These are phyloP conservation scores for Cryptococcus sp. DNA, from an alignment of 1,284 basidiomycete species.

Conservation along the genomic window DNA sequence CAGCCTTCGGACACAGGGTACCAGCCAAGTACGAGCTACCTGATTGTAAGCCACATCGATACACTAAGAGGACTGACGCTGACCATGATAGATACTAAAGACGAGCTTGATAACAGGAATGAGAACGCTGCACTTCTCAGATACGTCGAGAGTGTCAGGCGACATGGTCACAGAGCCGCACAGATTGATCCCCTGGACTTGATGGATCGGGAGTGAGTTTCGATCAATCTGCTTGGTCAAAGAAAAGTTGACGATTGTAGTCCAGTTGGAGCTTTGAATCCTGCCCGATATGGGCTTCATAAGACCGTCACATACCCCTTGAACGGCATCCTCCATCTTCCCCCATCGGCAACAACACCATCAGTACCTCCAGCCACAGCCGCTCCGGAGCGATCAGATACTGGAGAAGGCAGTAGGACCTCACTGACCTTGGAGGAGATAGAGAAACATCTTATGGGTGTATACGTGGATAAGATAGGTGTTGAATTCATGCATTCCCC, in stretches of 20 bases:
- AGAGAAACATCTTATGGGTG: slow-evolving; percentile 60
- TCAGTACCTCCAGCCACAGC: slow-evolving; percentile 46
- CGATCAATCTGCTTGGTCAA: neutral
- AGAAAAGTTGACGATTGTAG: slow-evolving; percentile 10
- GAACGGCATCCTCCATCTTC: slow-evolving; percentile 59
- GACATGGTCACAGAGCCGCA: slow-evolving; percentile 46
- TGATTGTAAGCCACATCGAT: slow-evolving; percentile 60
- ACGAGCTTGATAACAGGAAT: slow-evolving; percentile 53
- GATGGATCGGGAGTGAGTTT: slow-evolving; percentile 66
- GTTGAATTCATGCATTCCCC: slow-evolving; percentile 64
- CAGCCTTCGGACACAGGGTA: slow-evolving; percentile 71
- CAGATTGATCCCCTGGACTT: slow-evolving; percentile 80
- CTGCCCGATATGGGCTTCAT: slow-evolving; percentile 67
- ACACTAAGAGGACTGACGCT: neutral
- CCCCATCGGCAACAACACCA: slow-evolving; percentile 11
- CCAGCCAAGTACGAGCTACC: slow-evolving; percentile 62
- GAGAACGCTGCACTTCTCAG: slow-evolving; percentile 72
- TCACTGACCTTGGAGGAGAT: slow-evolving; percentile 58
- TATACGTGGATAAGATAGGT: slow-evolving; percentile 76
- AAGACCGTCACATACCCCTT: slow-evolving; percentile 62
- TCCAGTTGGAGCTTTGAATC: slow-evolving; percentile 69
- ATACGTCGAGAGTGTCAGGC: slow-evolving; percentile 77
- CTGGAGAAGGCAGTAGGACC: slow-evolving; percentile 59
- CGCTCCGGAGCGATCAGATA: slow-evolving; percentile 43
- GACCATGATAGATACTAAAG: slow-evolving; percentile 57